phyloP scores from a whole-genome alignment of 176 grass and related monocot species.

The Bonia amplexicaulis region DNA sequence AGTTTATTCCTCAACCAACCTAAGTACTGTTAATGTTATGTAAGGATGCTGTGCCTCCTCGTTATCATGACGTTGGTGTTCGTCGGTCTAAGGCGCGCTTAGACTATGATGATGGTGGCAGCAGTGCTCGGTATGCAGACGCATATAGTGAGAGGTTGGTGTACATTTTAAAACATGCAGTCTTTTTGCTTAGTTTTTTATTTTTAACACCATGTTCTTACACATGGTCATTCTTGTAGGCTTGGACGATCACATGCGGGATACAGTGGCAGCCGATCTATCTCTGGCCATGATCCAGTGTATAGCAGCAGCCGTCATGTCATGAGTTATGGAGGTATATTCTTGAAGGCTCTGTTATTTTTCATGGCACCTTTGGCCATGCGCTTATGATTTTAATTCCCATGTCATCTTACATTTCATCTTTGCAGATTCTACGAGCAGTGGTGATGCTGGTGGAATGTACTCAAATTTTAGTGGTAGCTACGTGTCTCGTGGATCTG shows the following conservation, averaged over 20 bases:
- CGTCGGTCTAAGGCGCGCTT: conserved; percentile 57
- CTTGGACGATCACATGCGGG: conserved; percentile 57
- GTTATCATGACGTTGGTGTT: conserved; percentile 60
- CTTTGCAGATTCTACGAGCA: conserved; percentile 48
- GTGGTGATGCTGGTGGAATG: conserved; percentile 52
- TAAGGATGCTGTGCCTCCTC: conserved; percentile 63
- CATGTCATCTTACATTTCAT: conserved; percentile 7
- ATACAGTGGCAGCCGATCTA: conserved; percentile 50
- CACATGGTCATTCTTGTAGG: conserved; percentile 36
- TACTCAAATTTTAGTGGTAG: conserved; percentile 55
- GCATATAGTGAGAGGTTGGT: conserved; percentile 66
- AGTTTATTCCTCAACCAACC: not conserved
- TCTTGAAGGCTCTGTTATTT: conserved; percentile 26
- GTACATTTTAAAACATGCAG: conserved; percentile 24
- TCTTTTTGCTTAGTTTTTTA: not conserved
- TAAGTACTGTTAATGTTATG: conserved; percentile 27
- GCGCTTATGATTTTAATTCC: not conserved
- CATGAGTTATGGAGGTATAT: conserved; percentile 70
- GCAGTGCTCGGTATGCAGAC: conserved; percentile 60
- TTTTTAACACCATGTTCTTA: conserved; percentile 1
- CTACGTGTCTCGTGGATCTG: conserved; percentile 71
- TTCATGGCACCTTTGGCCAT: not conserved
- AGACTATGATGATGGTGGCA: conserved; percentile 61
- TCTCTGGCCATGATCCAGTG: conserved; percentile 60
- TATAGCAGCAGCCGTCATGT: conserved; percentile 67